These are phyloP conservation scores for Melocanna baccifera DNA, from an alignment of 176 grass and related monocot species.

Conservation along the genomic window DNA sequence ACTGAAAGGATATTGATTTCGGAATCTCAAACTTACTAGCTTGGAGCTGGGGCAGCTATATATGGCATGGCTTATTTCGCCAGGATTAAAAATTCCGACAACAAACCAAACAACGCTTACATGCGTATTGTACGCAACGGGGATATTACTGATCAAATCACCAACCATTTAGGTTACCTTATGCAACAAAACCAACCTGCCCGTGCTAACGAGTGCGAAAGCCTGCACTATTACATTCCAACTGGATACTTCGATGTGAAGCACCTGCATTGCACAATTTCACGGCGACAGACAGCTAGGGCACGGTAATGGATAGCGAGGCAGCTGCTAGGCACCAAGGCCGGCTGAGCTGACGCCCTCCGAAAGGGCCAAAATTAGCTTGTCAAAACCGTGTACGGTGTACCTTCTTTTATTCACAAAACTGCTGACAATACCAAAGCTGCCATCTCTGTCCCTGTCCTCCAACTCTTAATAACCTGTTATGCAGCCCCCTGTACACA, in stretches of 20 bases:
- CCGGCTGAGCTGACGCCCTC: conserved; percentile 23
- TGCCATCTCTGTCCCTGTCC: conserved; percentile 24
- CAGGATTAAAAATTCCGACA: no score
- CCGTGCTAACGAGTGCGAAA: neutral
- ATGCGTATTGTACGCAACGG: neutral
- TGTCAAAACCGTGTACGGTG: conserved; percentile 25
- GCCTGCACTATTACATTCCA: neutral
- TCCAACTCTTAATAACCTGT: neutral
- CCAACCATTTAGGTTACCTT: neutral
- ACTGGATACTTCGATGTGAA: conserved; percentile 29
- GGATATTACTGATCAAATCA: neutral
- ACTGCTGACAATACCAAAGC: conserved; percentile 38
- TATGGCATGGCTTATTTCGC: no score
- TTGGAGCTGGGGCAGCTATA: no score
- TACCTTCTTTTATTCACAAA: conserved; percentile 30
- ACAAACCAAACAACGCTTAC: no score
- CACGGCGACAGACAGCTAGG: conserved; percentile 21
- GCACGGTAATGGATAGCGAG: conserved; percentile 31
- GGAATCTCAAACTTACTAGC: no score
- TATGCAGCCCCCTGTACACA: neutral
- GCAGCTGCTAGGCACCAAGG: conserved; percentile 53
- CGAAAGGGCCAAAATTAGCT: neutral
- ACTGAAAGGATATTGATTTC: no score
- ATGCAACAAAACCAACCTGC: neutral
- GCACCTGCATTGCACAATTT: conserved; percentile 23